Base-by-base conservation (phyloP, 345 rosid genomes). In the Crucihimalaya himalaica region DNA sequence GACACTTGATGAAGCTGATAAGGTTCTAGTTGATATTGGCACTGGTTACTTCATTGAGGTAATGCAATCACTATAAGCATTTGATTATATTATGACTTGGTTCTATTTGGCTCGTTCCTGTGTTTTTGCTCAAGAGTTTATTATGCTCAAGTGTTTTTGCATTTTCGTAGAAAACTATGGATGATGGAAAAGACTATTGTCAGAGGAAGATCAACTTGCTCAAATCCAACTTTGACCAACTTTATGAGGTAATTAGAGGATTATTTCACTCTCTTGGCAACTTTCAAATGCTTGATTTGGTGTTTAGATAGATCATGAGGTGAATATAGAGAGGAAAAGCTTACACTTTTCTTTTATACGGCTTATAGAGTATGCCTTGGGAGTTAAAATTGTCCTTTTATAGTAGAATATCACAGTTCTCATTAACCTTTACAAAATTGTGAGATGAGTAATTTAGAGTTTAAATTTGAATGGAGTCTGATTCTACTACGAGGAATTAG, bases 31-130 rank as follows among this genome's bases (percentile, higher is more conserved):
- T 56, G 97, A 96, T 79, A 87, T 96, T 46, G 98, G 99, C 65
- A 96, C 99, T 56, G 99, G 99, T 18, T 96, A 89, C 85, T 96
- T 96, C 85, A 91, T 92, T 43, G 97, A 95, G 97, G 97, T 89
- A n/a, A 39, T 35, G 2, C 15, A 11, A 12, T 29, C 29, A 34
- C 39, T 3, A 4, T 29, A 16, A 21, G 14, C 28, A 46, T 23
- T 45, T 10, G 23, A 57, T 12, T n/a, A 9, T n/a, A 9, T 8
- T n/a, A 21, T 23, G 35, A 45, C 0, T 4, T 57, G 45, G 21
- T 63, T 43, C 37, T 16, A 5, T 48, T 61, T 8, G 5, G 20
- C 7, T 69, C 10, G 14, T 60, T 23, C 27, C 1, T 23, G 40
- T 70, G 16, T 69, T 60, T 16, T n/a, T 8, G n/a, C 75, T 65